Base-by-base conservation (phyloP, 345 rosid species). In the Brassica juncea region DNA sequence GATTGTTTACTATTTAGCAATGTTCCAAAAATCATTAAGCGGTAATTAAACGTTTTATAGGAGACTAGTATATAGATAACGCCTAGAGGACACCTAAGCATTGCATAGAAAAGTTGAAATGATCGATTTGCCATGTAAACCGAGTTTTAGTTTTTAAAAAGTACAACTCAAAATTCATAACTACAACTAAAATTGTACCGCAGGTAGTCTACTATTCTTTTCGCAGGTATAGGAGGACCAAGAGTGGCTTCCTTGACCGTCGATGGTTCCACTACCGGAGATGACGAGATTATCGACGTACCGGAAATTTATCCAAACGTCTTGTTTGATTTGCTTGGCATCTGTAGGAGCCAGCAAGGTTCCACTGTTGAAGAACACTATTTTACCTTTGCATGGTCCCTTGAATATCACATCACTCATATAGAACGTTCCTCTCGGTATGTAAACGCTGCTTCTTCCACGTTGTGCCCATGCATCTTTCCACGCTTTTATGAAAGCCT, bases 351-450 rank as follows among this genome's bases (percentile, higher is more conserved):
- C 67, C 31, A 72, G 14, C 10, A 72, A 59, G 6, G 76, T 72
- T 58, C 76, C 76, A 3, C 3, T 9, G 34, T 39, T 23, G 39
- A 59, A 23, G 35, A 72, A 60, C n/a, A 12, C 8, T 6, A 72
- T 72, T 3, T 35, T 58, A 60, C 57, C 55, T 60, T 60, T 58
- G 76, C 68, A 72, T 60, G 76, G 76, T 59, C 76, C 76, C n/a
- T 12, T 14, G 32, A 72, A 72, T 15, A n/a, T 7, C n/a, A 58
- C 67, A 7, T 27, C 68, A 25, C 35, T 60, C 39, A 72, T 6
- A 8, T 72, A 37, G 21, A 59, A 72, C 32, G 37, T 72, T 60
- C 1, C 58, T 37, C 6, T 7, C 21, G 76, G 67, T 37, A 72
- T 42, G 35, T 72, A 72, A 12, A 72, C 4, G n/a, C 27, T 72